phyloP scores from a whole-genome alignment of 2,329 filamentous ascomycete species.

The Trichoderma aggressivum region DNA sequence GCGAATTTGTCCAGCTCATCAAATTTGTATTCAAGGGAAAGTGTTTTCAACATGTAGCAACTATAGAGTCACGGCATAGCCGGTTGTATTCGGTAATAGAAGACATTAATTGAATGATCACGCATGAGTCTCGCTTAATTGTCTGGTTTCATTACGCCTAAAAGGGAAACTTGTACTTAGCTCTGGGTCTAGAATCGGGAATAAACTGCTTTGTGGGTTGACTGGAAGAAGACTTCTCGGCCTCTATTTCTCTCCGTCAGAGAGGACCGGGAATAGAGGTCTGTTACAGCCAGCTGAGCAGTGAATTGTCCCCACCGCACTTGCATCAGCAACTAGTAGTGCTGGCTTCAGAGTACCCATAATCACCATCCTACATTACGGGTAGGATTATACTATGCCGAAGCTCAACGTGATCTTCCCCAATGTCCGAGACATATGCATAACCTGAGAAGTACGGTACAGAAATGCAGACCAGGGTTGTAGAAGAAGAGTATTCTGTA shows the following conservation, averaged over 20 bases:
- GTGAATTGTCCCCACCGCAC: background rate
- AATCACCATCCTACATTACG: background rate
- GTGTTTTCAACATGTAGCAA: background rate
- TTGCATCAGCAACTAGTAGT: background rate
- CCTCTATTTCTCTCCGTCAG: no score
- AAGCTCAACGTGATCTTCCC: background rate
- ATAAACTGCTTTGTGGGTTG: background rate
- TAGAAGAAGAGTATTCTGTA: background rate
- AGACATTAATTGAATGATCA: background rate
- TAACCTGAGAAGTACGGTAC: background rate
- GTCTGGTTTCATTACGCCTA: background rate
- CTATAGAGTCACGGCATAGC: background rate
- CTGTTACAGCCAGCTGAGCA: background rate
- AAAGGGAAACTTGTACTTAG: background rate
- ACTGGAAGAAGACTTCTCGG: no score
- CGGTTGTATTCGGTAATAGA: background rate
- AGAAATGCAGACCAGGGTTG: background rate
- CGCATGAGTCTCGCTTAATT: background rate
- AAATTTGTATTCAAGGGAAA: background rate
- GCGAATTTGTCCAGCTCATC: background rate
- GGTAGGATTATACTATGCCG: background rate
- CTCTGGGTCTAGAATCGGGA: background rate
- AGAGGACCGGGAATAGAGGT: background rate
- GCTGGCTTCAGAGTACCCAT: no score
- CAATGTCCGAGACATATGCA: background rate